Evolutionary conservation across 2,329 filamentous ascomycete species (phyloP), one percentile per base, ranked within the genome.

Genomic region (Exophiala xenobiotica): DNA sequence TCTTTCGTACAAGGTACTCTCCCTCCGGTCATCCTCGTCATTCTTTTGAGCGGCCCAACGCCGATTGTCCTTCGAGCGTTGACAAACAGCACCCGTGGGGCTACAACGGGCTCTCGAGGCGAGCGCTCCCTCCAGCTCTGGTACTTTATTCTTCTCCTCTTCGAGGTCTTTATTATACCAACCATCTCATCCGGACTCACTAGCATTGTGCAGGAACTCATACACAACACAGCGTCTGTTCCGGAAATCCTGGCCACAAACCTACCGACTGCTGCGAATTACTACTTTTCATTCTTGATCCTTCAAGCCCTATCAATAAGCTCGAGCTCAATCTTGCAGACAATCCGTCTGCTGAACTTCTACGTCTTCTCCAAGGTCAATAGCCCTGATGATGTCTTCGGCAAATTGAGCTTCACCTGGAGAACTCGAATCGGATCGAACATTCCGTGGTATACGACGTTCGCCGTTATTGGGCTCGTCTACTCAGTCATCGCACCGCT

Each of bases 261-360:
- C 46, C 26, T 63, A n/a, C 60, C 59, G 8, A 63, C 60, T 29
- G 53, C 60, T 22, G 48, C 57, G n/a, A 58, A 62, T 53, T 63
- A 63, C 52, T 63, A 60, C 46, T 62, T 61, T 46, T 63, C 60
- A 16, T 63, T 61, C 49, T 47, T 63, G 41, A 37, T 63, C 35
- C 39, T 63, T 27, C 60, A 63, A 46, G 50, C 55, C 16, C 29
- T 53, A 11, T 53, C 51, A 31, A 53, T 53, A 23, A 53, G 51
- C 24, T 49, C 51, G 9, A 53, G 51, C 41, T 53, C 51, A 37
- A 53, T 53, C 19, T 26, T 53, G 26, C 51, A 53, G 45, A 50
- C 51, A 8, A 50, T 53, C 16, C 51, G 51, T 22, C 51, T 53
- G 33, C 33, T 53, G 29, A 53, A 53, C 33, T 53, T 44, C 46